These are phyloP conservation scores for Hypoxylon fuscum DNA, from an alignment of 495 filamentous ascomycete species.

Conservation along the genomic window DNA sequence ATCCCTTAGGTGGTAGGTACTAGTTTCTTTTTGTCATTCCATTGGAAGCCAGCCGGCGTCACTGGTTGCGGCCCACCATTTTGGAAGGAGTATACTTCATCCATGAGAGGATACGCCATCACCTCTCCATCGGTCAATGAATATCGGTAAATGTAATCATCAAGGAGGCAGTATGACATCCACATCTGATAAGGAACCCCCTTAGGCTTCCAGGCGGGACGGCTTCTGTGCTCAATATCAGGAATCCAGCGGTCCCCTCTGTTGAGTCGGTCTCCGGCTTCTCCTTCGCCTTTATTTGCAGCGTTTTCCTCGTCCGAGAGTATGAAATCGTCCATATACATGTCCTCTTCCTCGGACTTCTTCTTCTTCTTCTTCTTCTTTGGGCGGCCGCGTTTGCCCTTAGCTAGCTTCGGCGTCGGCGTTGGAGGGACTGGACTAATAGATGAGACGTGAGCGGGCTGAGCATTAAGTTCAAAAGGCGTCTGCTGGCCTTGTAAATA, in stretches of 20 bases:
- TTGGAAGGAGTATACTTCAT: constrained; percentile 30
- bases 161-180: constrained; percentile 34
- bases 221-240: constrained; percentile 25
- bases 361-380: constrained; percentile 8
- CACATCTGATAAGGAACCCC: constrained; percentile 20
- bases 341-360: constrained; percentile 6
- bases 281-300: background rate
- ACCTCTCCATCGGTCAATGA: constrained; percentile 20
- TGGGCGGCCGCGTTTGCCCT: constrained; percentile 8
- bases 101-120: constrained; percentile 23
- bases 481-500: too few species aligned
- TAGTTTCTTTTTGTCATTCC: constrained; percentile 13
- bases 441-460: background rate
- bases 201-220: constrained; percentile 12
- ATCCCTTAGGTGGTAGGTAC: too few species aligned
- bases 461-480: constrained; percentile 4
- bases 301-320: constrained; percentile 2
- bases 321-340: constrained; percentile 31
- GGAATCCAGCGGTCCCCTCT: constrained; percentile 35
- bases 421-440: background rate
- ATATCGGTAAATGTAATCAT: constrained; percentile 31
- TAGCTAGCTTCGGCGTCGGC: constrained; percentile 1
- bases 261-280: background rate
- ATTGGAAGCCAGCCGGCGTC: constrained; percentile 24
- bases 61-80: constrained; percentile 11